Percentiles rank a stretch among this genome's conserved stretches.
phyloP scores from a whole-genome alignment of 2,329 filamentous ascomycete species.

The Penicillium verrucosum region DNA sequence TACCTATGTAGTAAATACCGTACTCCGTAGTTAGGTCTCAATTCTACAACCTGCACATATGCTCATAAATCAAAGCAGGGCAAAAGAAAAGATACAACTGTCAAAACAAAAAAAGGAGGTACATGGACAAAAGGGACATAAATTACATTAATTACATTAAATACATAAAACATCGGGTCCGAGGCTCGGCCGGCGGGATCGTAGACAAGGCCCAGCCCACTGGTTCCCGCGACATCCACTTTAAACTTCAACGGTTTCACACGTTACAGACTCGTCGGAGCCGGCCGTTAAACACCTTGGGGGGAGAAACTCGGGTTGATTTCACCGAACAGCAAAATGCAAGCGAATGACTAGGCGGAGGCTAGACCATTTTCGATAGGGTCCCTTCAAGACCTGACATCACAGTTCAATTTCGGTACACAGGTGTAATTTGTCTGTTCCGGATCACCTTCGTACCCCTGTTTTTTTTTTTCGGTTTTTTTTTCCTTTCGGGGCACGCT shows the following conservation, averaged over 20 bases:
- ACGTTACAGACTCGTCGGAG: constrained; percentile 15
- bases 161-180: constrained; percentile 12
- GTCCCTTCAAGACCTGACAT: constrained; percentile 13
- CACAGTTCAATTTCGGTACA: constrained; percentile 15
- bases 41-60: background rate
- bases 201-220: background rate
- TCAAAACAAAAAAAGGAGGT: background rate
- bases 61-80: background rate
- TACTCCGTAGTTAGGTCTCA: background rate
- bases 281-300: constrained; percentile 17
- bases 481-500: constrained; percentile 4
- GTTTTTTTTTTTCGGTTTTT: background rate
- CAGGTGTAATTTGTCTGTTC: constrained; percentile 15
- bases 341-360: background rate
- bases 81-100: background rate
- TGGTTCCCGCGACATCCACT: constrained; percentile 2
- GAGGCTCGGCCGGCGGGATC: constrained; percentile 20
- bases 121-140: background rate
- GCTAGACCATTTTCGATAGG: constrained; percentile 5
- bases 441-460: constrained; percentile 8
- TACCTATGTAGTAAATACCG: too few relatives aligned
- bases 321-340: constrained; percentile 7
- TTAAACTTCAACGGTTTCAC: constrained; percentile 15
- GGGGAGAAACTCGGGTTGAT: constrained; percentile 23
- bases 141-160: background rate